Evolutionary conservation across 1,284 basidiomycete species (phyloP), one percentile per base, ranked within the genome.

Genomic region (Exobasidium cylindrosporum): DNA sequence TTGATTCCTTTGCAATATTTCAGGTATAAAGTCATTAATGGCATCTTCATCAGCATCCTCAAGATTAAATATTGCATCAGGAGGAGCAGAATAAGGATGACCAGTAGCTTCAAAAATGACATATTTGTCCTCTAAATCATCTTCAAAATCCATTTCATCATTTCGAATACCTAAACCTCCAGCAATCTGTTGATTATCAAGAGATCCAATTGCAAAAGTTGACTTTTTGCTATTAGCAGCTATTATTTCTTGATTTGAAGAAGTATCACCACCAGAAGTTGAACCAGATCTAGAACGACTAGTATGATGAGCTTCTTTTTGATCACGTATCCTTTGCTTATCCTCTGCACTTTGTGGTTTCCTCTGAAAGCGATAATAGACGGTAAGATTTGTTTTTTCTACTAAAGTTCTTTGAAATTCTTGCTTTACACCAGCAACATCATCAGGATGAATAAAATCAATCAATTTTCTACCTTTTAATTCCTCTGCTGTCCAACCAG

Each of bases 91-190:
- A 59, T 73, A 75, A 4, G 72, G 66, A 21, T 75, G 73, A 2
- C 71, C 73, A 0, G 73, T 72, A 23, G 68, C 69, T 57, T 75
- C 73, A 61, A 75, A 75, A 10, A 75, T 63, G 52, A 73, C 72
- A 54, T 70, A 75, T 14, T 68, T 32, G 4, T 50, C 58, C 17
- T 57, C 60, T 30, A 23, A 24, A 30, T 64, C 54, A 49, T 64
- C 58, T 17, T 46, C 31, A 10, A 75, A 66, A 2, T 57, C 58
- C 4, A 55, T 46, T 23, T 40, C 45, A 29, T 64, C 54, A 23
- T 63, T 43, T 17, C 17, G 35, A 7, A 17, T 10, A 1, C 58
- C 61, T 23, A 52, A 53, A 14, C 29, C 35, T 47, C 46, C 31
- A 10, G 35, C 28, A 14, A 53, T n/a, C 4, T 23, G 13, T 21